A percentile compares a stretch with the other conserved stretches of the same genome.
These are phyloP conservation scores for Delitschia confertaspora DNA, from an alignment of 495 filamentous ascomycete genomes.

Conservation along the genomic window DNA sequence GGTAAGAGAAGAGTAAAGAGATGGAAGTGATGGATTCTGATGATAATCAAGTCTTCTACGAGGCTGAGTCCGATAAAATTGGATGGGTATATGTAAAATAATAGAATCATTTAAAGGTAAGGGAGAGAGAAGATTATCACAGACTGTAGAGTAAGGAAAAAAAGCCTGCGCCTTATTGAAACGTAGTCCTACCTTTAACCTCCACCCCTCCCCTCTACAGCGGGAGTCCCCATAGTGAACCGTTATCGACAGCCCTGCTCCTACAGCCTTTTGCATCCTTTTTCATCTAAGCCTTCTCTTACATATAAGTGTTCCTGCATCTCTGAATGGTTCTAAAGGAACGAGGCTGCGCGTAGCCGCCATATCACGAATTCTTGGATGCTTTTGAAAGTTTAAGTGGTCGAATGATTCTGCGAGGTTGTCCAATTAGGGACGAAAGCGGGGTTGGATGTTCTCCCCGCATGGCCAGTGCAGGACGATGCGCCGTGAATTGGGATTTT, in stretches of 20 bases:
- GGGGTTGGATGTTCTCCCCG: no score
- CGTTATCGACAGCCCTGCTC: slow-evolving; percentile 7
- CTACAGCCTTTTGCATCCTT: not conserved
- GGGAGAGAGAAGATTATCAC: not conserved
- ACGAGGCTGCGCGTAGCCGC: slow-evolving; percentile 17
- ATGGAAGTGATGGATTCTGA: not conserved
- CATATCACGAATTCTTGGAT: slow-evolving; percentile 11
- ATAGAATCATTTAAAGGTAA: no score
- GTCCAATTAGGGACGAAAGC: slow-evolving; percentile 7
- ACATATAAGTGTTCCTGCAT: slow-evolving; percentile 28
- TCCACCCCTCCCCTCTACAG: slow-evolving; percentile 2
- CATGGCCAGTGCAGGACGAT: no score
- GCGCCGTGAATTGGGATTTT: no score
- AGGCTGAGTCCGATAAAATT: not conserved
- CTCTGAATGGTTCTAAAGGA: slow-evolving; percentile 15
- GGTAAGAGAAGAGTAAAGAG: not conserved
- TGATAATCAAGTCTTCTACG: not conserved
- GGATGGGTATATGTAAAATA: no score
- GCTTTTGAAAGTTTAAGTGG: slow-evolving; percentile 13
- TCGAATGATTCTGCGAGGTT: not conserved
- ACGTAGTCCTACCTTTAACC: no score
- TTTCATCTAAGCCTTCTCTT: slow-evolving; percentile 3
- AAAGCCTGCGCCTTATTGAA: no score
- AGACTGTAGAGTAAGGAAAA: slow-evolving; percentile 15
- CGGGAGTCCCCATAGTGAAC: slow-evolving; percentile 20